phyloP scores from a whole-genome alignment of 495 filamentous ascomycete genomes.

The Peziza echinospora region DNA sequence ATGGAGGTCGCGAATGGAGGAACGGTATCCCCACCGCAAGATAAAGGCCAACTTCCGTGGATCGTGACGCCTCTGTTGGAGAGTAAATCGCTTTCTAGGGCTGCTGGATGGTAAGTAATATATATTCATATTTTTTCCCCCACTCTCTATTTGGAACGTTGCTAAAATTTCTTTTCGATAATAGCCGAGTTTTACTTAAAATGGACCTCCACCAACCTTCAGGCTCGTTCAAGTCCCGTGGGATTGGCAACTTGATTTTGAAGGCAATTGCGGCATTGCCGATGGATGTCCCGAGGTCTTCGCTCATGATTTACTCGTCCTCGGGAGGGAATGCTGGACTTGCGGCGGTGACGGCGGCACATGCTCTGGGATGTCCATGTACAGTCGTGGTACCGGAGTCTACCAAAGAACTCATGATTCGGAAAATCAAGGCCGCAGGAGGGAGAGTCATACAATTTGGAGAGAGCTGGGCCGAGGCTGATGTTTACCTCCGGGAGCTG shows the following conservation, averaged over 20 bases:
- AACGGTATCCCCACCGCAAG: no score
- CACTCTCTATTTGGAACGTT: background rate
- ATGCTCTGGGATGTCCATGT: slow-evolving; percentile 40
- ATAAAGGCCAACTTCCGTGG: slow-evolving; percentile 19
- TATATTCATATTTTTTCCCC: background rate
- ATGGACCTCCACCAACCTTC: slow-evolving; percentile 83
- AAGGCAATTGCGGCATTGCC: slow-evolving; percentile 25
- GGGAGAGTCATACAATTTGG: slow-evolving; percentile 50
- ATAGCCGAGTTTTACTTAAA: slow-evolving; percentile 73
- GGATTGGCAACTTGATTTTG: slow-evolving; percentile 61
- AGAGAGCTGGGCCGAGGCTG: slow-evolving; percentile 53
- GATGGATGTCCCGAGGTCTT: slow-evolving; percentile 23
- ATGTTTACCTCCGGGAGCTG: slow-evolving; percentile 41
- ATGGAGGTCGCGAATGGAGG: no score
- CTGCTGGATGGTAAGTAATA: slow-evolving; percentile 39
- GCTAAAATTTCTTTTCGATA: slow-evolving; percentile 3
- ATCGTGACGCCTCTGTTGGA: slow-evolving; percentile 38
- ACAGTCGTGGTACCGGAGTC: slow-evolving; percentile 62
- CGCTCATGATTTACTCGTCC: slow-evolving; percentile 58
- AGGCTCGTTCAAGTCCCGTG: slow-evolving; percentile 90
- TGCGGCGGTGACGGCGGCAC: slow-evolving; percentile 63
- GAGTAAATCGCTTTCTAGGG: slow-evolving; percentile 36
- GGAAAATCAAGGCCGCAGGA: slow-evolving; percentile 44
- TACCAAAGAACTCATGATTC: slow-evolving; percentile 49
- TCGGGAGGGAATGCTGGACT: slow-evolving; percentile 84